A percentile compares a stretch with the other conserved stretches of the same genome.
These are phyloP conservation scores for Vaccinium corymbosum DNA, from an alignment of 148 eudicot genomes.

Conservation along the genomic window DNA sequence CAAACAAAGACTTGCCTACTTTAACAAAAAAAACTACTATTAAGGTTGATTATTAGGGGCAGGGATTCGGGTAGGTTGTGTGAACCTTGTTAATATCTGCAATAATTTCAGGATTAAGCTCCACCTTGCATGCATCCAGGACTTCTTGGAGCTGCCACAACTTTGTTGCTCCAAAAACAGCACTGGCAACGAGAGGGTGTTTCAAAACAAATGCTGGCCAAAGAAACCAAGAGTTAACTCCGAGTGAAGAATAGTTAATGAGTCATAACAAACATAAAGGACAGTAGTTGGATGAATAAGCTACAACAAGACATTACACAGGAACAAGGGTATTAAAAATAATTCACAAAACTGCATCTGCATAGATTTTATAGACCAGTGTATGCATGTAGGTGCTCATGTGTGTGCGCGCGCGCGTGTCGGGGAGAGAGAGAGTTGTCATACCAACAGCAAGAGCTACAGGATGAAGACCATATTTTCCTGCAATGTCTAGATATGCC, in stretches of 20 bases:
- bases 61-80: constrained; percentile 28
- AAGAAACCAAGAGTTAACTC: neutral
- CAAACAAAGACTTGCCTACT: neutral
- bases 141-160: constrained; percentile 73
- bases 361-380: neutral
- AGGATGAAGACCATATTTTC: constrained; percentile 63
- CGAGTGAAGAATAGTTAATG: neutral
- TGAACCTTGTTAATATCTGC: constrained; percentile 41
- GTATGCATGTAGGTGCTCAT: no score
- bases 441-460: constrained; percentile 83
- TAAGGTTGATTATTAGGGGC: constrained; percentile 37
- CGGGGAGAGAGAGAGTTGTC: neutral
- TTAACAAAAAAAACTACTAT: neutral
- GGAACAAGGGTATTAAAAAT: neutral
- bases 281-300: neutral
- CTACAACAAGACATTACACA: neutral
- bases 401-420: neutral
- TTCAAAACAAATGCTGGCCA: constrained; percentile 71
- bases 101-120: constrained; percentile 8
- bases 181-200: constrained; percentile 74
- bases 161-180: constrained; percentile 84
- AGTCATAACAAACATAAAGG: neutral
- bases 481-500: constrained; percentile 68
- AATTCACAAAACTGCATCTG: neutral
- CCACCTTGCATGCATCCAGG: constrained; percentile 36